phyloP scores from a whole-genome alignment of 331 rosid species.

The Malus hybrid region DNA sequence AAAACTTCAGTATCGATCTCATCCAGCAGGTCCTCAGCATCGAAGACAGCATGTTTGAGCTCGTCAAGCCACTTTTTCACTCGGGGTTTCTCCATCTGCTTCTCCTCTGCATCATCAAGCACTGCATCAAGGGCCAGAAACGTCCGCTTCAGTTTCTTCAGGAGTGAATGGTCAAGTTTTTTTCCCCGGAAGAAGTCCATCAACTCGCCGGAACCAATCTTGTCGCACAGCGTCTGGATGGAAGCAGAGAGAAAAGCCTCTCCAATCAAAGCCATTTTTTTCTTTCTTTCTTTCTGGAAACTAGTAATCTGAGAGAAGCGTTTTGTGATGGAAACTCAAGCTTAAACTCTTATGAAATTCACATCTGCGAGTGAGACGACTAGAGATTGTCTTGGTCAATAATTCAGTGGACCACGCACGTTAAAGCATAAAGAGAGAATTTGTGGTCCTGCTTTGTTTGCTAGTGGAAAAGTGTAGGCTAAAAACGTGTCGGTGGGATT shows the following conservation, averaged over 20 bases:
- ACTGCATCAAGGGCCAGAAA: background rate
- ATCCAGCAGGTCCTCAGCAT: conserved; percentile 19
- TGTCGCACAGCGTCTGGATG: background rate
- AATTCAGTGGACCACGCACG: too few relatives aligned
- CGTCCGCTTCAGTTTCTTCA: background rate
- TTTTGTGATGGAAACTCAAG: background rate
- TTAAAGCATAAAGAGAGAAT: too few relatives aligned
- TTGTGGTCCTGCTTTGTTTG: too few relatives aligned
- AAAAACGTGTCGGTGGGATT: too few relatives aligned
- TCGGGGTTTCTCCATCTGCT: background rate
- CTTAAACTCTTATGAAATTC: background rate
- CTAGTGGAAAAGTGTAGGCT: too few relatives aligned
- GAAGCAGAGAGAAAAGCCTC: background rate
- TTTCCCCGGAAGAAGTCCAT: background rate
- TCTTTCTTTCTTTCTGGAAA: background rate
- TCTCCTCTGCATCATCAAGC: conserved; percentile 28
- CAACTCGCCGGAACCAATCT: background rate
- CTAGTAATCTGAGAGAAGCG: background rate
- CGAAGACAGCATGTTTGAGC: background rate
- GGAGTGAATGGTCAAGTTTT: background rate
- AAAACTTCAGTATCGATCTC: too few relatives aligned
- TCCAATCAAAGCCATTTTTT: background rate
- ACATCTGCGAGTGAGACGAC: too few relatives aligned
- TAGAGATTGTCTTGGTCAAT: too few relatives aligned
- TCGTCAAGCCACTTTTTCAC: conserved; percentile 2